Evolutionary conservation across 1,139 yeast species (phyloP), one percentile per base, ranked within the genome.

Genomic region (Blastobotrys capitulatus): DNA sequence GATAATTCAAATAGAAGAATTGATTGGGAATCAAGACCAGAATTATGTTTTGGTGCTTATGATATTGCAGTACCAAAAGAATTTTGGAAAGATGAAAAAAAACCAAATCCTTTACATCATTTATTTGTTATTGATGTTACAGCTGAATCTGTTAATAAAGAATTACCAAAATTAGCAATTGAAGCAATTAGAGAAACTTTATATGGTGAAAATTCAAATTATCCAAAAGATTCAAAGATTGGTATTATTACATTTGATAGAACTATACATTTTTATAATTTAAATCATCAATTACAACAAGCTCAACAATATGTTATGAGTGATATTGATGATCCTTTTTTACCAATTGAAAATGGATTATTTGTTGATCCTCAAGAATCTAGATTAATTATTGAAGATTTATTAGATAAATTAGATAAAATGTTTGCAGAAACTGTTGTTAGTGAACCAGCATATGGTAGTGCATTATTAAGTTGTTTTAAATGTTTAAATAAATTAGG

Each of bases 221-320:
- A 73, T 36, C 75, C 79, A 20, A 60, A 63, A 19, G 76, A 76
- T 12, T 68, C 79, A 48, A 75, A 78, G 57, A 67, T 87, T 50
- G 85, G 88, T 10, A 79, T 92, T 46, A 77, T 89, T 52, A 82
- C 95, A 0, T 92, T 77, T 64, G 96, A 90, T 64, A 79, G 82
- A 50, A 73, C 76, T 36, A 60, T 92, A 31, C 89, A 84, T 54
- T 87, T 86, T 65, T 89, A 79, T 69, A 85, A 90, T 57, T 72
- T 90, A 54, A 72, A 77, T 10, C 71, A 83, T 1, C 67, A 69
- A 6, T 68, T 76, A 44, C 80, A 79, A 34, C 75, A 79, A 40
- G 76, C 92, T 1, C 87, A 83, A 55, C 76, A 86, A 57, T 73
- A 81, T 34, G 75, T 87, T 6, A 78, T 86, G 42, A 72, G 83